These are phyloP conservation scores for Alisma plantagoaquatica DNA, from an alignment of 106 monocot genomes.

Conservation along the genomic window DNA sequence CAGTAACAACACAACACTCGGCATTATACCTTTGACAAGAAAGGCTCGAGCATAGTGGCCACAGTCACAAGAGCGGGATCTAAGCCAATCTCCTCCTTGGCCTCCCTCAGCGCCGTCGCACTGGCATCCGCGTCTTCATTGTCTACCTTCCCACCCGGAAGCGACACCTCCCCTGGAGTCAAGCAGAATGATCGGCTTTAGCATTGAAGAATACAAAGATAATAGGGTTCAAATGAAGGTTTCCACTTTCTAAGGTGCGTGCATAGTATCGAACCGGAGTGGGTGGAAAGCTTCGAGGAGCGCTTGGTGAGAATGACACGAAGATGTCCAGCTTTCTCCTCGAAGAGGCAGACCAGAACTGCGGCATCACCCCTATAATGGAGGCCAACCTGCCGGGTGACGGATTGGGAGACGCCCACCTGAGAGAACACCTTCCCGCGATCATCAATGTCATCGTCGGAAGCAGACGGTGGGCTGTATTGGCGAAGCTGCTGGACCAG, in stretches of 20 bases:
- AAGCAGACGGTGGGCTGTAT: constrained; percentile 18
- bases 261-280: constrained; percentile 52
- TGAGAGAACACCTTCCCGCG: constrained; percentile 13
- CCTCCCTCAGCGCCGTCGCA: constrained; percentile 10
- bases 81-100: constrained; percentile 10
- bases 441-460: constrained; percentile 6
- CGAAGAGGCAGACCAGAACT: constrained; percentile 74
- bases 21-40: constrained; percentile 62
- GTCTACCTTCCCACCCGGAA: constrained; percentile 13
- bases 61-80: constrained; percentile 21
- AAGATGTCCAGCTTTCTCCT: constrained; percentile 44
- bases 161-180: constrained; percentile 46
- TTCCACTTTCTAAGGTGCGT: no score
- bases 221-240: no score
- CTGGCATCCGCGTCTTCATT: constrained; percentile 5
- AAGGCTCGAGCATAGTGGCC: constrained; percentile 42
- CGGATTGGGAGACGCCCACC: background rate
- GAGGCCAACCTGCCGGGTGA: constrained; percentile 10
- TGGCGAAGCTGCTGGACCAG: constrained; percentile 40
- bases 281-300: constrained; percentile 52
- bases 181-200: no score
- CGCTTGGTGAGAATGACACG: constrained; percentile 84
- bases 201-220: background rate
- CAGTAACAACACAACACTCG: no score
- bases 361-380: constrained; percentile 33